Percentiles rank a stretch among this genome's conserved stretches.
Conservation (phyloP, 139 green algal species). For the Tetraselmis striata region DNA sequence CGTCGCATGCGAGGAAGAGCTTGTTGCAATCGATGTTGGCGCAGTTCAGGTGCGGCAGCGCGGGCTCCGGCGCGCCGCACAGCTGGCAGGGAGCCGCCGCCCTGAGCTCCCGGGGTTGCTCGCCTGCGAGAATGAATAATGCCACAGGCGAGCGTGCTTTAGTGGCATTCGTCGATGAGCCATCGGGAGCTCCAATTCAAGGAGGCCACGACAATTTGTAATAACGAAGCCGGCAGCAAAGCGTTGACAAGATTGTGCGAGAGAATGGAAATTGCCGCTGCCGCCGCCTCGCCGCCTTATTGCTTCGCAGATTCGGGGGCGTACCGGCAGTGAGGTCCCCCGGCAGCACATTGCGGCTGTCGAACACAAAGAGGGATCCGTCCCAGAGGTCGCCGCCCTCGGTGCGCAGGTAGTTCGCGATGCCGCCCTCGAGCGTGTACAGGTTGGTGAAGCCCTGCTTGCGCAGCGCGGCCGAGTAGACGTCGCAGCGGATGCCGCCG, state of each 20-base stretch:
- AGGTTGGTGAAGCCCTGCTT: slow-evolving; percentile 80
- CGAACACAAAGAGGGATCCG: slow-evolving; percentile 95
- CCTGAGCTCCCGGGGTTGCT: not conserved
- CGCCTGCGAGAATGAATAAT: slow-evolving; percentile 1
- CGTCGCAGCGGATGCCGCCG: slow-evolving; percentile 97
- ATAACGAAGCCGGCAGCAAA: no score
- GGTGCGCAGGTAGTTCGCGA: slow-evolving; percentile 63
- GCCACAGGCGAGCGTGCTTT: not conserved
- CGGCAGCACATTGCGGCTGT: slow-evolving; percentile 66
- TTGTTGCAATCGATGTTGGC: slow-evolving; percentile 87
- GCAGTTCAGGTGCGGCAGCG: slow-evolving; percentile 89
- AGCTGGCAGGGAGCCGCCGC: slow-evolving; percentile 63
- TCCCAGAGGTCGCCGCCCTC: slow-evolving; percentile 59
- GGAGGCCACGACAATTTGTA: no score
- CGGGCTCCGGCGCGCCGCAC: slow-evolving; percentile 49
- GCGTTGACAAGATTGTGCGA: no score
- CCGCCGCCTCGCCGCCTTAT: no score
- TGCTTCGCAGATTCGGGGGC: no score
- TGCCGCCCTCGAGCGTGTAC: slow-evolving; percentile 89
- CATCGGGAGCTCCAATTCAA: no score
- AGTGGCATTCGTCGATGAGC: not conserved
- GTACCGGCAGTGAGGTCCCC: not conserved
- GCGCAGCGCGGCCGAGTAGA: slow-evolving; percentile 89
- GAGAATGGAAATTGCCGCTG: no score
- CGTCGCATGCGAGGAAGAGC: slow-evolving; percentile 78